Percentiles rank a stretch among this genome's conserved stretches.
These are phyloP conservation scores for Malassezia vespertilionis DNA, from an alignment of 1,284 basidiomycete genomes.

Conservation along the genomic window DNA sequence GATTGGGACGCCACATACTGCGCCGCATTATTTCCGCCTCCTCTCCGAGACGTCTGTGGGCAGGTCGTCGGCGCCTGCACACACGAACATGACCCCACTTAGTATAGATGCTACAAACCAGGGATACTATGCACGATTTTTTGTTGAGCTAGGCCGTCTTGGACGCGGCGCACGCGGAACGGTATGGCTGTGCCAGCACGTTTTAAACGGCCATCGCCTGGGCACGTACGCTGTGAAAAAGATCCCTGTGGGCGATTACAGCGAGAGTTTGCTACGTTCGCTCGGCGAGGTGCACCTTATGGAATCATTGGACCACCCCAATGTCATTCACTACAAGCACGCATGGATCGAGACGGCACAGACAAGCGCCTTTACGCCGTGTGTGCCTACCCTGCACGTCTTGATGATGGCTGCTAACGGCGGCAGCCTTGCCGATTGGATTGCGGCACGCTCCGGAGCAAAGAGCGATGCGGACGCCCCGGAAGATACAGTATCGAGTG, in stretches of 20 bases:
- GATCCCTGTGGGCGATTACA: conserved; percentile 69
- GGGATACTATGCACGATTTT: conserved; percentile 60
- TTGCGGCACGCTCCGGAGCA: conserved; percentile 24
- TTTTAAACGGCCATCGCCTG: conserved; percentile 65
- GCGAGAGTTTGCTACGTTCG: conserved; percentile 24
- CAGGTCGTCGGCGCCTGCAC: background rate
- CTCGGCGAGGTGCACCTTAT: conserved; percentile 61
- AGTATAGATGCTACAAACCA: conserved; percentile 27
- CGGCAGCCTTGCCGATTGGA: conserved; percentile 41
- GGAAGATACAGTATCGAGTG: too few relatives aligned
- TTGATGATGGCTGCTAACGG: conserved; percentile 46
- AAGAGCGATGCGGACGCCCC: background rate
- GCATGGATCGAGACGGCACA: conserved; percentile 63
- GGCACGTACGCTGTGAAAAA: conserved; percentile 75
- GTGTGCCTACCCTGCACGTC: conserved; percentile 39
- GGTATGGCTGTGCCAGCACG: conserved; percentile 74
- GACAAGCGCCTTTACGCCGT: conserved; percentile 27
- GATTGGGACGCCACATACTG: conserved; percentile 17
- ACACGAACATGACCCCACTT: background rate
- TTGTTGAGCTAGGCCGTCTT: conserved; percentile 69
- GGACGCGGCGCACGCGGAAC: conserved; percentile 86
- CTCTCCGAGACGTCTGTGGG: conserved; percentile 21
- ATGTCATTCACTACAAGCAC: conserved; percentile 88
- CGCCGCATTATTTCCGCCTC: conserved; percentile 36
- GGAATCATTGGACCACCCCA: conserved; percentile 75